Evolutionary conservation across 352 stramenopile species (phyloP).

Genomic region (Nothophytophthora sp.): DNA sequence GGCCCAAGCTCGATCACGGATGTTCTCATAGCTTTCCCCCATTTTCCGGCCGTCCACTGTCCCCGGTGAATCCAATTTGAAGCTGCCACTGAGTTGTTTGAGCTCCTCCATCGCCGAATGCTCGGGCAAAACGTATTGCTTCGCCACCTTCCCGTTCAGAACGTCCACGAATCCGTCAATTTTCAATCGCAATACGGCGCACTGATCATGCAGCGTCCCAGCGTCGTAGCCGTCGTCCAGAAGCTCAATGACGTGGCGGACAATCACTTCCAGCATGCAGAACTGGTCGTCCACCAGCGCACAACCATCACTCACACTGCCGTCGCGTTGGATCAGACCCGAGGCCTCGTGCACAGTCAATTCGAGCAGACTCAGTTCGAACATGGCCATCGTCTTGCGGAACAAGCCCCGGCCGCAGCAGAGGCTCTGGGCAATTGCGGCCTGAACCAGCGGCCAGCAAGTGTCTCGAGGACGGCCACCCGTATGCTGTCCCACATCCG

Average conservation of each 20-base stretch:
- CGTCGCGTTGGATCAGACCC: neutral
- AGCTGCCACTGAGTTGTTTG: slow-evolving; percentile 1
- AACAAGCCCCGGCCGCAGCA: slow-evolving; percentile 31
- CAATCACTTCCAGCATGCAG: slow-evolving; percentile 23
- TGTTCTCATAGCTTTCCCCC: slow-evolving; percentile 12
- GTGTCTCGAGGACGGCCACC: slow-evolving; percentile 39
- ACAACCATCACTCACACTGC: slow-evolving; percentile 10
- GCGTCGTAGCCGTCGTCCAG: slow-evolving; percentile 20
- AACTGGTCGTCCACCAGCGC: slow-evolving; percentile 17
- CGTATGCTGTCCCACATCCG: slow-evolving; percentile 54
- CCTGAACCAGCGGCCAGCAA: slow-evolving; percentile 55
- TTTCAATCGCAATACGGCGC: neutral
- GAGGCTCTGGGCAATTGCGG: slow-evolving; percentile 34
- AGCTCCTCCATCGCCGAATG: slow-evolving; percentile 4
- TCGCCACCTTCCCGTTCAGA: slow-evolving; percentile 12
- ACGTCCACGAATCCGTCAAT: slow-evolving; percentile 21
- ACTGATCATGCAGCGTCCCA: slow-evolving; percentile 8
- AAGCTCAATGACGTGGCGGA: slow-evolving; percentile 10
- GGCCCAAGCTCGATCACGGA: slow-evolving; percentile 11
- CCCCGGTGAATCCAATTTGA: slow-evolving; percentile 7
- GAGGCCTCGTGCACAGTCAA: slow-evolving; percentile 4
- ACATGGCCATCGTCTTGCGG: slow-evolving; percentile 34
- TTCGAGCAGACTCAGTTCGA: slow-evolving; percentile 27
- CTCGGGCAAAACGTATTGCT: slow-evolving; percentile 4
- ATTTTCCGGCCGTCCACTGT: neutral